Conservation (phyloP, 345 rosid species). For the Schrenkiella parvula region DNA sequence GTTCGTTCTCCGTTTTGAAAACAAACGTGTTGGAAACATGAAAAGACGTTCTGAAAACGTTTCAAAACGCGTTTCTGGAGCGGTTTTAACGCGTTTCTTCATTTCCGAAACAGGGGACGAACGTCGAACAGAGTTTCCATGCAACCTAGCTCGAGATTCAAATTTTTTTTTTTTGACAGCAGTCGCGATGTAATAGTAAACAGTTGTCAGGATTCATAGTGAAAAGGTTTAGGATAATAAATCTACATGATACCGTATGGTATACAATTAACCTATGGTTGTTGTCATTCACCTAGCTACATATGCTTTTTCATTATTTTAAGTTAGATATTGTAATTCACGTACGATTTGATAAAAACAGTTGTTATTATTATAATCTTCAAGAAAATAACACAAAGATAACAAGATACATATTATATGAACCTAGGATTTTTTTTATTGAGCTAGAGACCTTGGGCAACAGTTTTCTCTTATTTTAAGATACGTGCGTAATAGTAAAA, state of each 20-base stretch:
- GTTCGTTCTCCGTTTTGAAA: too few species aligned
- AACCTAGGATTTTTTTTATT: slow-evolving; percentile 1
- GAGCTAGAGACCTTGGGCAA: slow-evolving; percentile 3
- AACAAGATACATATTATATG: background rate
- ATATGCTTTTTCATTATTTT: background rate
- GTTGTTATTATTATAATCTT: background rate
- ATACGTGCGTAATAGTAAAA: slow-evolving; percentile 2
- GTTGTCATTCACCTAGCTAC: background rate
- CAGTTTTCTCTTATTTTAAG: slow-evolving; percentile 4
- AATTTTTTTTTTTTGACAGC: too few species aligned
- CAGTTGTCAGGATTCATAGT: background rate
- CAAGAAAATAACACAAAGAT: background rate
- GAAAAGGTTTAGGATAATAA: background rate
- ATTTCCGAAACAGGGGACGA: too few species aligned
- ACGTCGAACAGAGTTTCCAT: too few species aligned
- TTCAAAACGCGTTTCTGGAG: too few species aligned
- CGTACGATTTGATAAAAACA: background rate
- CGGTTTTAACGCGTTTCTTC: too few species aligned
- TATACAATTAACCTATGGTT: background rate
- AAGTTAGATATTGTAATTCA: background rate
- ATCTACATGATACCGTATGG: background rate
- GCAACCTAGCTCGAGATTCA: too few species aligned
- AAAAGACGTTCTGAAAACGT: too few species aligned
- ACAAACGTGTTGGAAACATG: too few species aligned
- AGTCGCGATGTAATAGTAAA: too few species aligned